phyloP scores from a whole-genome alignment of 352 stramenopile species.

The Pythium aphanidermatum region DNA sequence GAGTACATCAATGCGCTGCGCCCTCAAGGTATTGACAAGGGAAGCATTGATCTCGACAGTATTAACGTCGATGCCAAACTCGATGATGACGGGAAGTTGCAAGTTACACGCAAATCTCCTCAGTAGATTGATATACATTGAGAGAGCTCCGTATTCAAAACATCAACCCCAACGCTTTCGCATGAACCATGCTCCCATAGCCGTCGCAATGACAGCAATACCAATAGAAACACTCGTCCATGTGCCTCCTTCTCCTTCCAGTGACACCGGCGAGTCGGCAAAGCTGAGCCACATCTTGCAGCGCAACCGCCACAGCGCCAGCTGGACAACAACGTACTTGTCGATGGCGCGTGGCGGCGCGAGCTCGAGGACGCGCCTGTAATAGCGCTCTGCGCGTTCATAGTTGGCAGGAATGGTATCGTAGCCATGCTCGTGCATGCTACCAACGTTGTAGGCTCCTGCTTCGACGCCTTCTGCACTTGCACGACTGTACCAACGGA shows the following conservation, averaged over 20 bases:
- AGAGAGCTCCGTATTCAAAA: too few species aligned
- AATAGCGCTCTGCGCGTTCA: slow-evolving; percentile 55
- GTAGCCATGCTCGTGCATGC: slow-evolving; percentile 67
- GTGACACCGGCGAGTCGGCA: too few species aligned
- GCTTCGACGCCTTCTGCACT: slow-evolving; percentile 48
- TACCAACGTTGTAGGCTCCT: slow-evolving; percentile 67
- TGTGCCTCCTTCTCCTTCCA: too few species aligned
- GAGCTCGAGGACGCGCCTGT: slow-evolving; percentile 46
- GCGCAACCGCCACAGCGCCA: slow-evolving; percentile 10
- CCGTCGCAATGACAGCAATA: too few species aligned
- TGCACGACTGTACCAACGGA: slow-evolving; percentile 67
- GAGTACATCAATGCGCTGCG: slow-evolving; percentile 55
- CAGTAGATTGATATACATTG: slow-evolving; percentile 15
- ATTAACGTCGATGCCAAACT: slow-evolving; percentile 25
- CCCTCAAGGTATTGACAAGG: slow-evolving; percentile 42
- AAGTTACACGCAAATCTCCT: slow-evolving; percentile 8
- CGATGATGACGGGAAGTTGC: slow-evolving; percentile 22
- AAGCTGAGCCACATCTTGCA: slow-evolving; percentile 1
- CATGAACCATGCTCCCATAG: neutral
- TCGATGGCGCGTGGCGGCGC: slow-evolving; percentile 17
- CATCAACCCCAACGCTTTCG: neutral
- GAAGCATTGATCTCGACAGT: slow-evolving; percentile 23
- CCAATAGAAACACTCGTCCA: too few species aligned
- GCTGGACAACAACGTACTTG: slow-evolving; percentile 7
- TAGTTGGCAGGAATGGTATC: slow-evolving; percentile 42